Evolutionary conservation across 2,329 filamentous ascomycete genomes (phyloP).

Genomic region (Fusarium vanettenii): DNA sequence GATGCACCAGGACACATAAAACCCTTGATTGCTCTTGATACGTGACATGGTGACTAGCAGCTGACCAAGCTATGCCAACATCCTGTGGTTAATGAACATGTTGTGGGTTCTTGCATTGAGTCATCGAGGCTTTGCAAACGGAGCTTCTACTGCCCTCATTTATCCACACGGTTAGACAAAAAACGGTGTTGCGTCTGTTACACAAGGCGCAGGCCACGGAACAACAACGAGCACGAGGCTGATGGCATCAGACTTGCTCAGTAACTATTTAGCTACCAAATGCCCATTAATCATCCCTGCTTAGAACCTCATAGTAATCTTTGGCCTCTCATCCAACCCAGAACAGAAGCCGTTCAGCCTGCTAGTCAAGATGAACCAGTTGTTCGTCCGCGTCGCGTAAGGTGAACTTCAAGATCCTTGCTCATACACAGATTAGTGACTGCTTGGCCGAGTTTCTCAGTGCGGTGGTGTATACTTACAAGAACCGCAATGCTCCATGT

Average conservation of each 20-base stretch:
- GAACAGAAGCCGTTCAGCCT: not conserved
- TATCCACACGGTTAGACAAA: not conserved
- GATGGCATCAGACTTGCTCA: not conserved
- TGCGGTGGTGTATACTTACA: not conserved
- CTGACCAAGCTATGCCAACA: not conserved
- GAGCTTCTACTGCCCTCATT: not conserved
- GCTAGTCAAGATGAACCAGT: not conserved
- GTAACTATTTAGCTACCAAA: not conserved
- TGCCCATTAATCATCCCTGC: not conserved
- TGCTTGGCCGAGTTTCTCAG: not conserved
- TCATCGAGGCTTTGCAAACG: not conserved
- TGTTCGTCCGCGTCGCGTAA: not conserved
- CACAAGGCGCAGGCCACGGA: not conserved
- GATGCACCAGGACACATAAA: not conserved
- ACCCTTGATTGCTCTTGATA: not conserved
- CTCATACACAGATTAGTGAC: not conserved
- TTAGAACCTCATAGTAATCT: not conserved
- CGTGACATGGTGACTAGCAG: not conserved
- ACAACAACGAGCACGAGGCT: not conserved
- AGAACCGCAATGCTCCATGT: not conserved
- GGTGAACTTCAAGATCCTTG: not conserved
- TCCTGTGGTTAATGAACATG: not conserved
- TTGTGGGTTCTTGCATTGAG: not conserved
- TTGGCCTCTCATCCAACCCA: not conserved
- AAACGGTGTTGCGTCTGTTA: not conserved